Conservation (phyloP, 352 stramenopile species). For the Phytopythium delawarense region DNA sequence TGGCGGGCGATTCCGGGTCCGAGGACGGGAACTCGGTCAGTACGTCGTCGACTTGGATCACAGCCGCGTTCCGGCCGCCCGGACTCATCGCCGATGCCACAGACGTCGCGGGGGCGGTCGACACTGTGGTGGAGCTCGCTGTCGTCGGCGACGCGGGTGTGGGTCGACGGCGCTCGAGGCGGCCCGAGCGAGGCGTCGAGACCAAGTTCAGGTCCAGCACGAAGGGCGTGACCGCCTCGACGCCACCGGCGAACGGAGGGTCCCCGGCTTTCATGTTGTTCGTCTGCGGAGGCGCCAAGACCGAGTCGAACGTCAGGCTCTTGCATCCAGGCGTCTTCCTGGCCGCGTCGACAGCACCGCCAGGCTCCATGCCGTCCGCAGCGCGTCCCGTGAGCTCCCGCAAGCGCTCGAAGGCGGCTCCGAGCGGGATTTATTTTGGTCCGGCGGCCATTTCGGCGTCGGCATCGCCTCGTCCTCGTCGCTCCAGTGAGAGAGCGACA, state of each 20-base stretch:
- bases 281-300: not conserved
- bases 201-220: not conserved
- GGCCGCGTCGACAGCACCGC: not conserved
- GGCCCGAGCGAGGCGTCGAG: conserved; percentile 1
- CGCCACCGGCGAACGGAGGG: not conserved
- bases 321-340: not conserved
- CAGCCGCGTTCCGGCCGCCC: not conserved
- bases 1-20: conserved; percentile 34
- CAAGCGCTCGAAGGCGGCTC: not conserved
- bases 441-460: not conserved
- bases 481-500: too few relatives aligned
- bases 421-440: not conserved
- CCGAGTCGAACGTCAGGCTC: not conserved
- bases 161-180: not conserved
- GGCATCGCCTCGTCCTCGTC: too few relatives aligned
- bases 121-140: not conserved
- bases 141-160: not conserved
- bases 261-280: not conserved
- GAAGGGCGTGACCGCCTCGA: not conserved
- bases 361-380: not conserved
- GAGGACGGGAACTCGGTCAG: conserved; percentile 9
- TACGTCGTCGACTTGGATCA: conserved; percentile 3
- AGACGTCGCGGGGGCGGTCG: not conserved
- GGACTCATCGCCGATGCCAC: not conserved
- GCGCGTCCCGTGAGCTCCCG: not conserved